Base-by-base conservation (phyloP, 768 basidiomycete species). In the Suillus subaureus region DNA sequence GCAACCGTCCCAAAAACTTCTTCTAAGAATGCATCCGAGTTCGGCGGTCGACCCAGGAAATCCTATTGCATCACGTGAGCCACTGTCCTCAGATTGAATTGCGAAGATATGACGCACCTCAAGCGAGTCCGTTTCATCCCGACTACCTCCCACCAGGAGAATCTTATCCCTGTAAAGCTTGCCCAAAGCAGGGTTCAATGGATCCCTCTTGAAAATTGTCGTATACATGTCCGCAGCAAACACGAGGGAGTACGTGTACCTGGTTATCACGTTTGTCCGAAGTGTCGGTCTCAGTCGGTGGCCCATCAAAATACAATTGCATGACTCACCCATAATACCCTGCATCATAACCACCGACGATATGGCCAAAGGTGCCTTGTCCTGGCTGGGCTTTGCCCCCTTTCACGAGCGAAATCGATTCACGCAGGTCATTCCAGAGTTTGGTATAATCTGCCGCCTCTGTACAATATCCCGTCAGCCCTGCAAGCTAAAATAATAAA, bases 191-290 rank as follows among this genome's bases (percentile, higher is more conserved):
- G 90, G 87, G 71, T 89, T 86, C 64, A 96, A 80, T 23, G 93
- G 93, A 70, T 92, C 90, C 37, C 81, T 80, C 72, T 91, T 89
- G 81, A 96, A 96, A n/a, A 95, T 84, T 2, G 92, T 90, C 31
- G 85, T 76, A 67, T 84, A 87, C 85, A 86, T 87, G 76, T 87
- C 87, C 37, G 81, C 75, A 0, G 85, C 83, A 71, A 87, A 87
- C 37, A 85, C 84, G 21, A 92, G 82, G 18, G 90, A 92, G 69
- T 92, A 95, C 3, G 88, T 90, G 77, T 85, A 91, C 81, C 90
- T 71, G 52, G 9, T 15, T 35, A 35, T n/a, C 51, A 18, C 26
- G 15, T 40, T 58, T 13, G 6, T 40, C 60, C 63, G 3, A 65
- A 61, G 33, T 23, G 23, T 39, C 15, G 26, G 39, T 7, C 31